These are phyloP conservation scores for Capillidium rhysosporum DNA, from an alignment of 371 early-diverging fungal species.

Conservation along the genomic window DNA sequence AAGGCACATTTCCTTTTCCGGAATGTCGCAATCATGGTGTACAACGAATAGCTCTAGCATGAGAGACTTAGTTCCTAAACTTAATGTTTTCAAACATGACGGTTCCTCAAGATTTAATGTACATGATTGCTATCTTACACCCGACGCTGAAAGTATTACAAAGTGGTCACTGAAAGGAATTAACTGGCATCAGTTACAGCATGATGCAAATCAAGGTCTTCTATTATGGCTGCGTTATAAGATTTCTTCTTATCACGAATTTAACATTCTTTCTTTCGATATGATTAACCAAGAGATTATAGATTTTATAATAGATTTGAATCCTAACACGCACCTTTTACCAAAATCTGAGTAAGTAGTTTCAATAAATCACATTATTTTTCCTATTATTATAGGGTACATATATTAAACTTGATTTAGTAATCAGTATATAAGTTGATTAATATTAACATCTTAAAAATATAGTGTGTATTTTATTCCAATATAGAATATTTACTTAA, in stretches of 20 bases:
- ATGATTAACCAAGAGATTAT: constrained; percentile 6
- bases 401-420: no score
- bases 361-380: no score
- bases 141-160: not conserved
- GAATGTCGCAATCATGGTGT: not conserved
- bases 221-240: not conserved
- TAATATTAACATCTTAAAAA: no score
- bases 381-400: no score
- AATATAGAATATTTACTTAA: no score
- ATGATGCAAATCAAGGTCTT: not conserved
- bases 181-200: constrained; percentile 4
- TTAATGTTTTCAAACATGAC: not conserved
- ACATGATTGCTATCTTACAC: constrained; percentile 5
- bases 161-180: not conserved
- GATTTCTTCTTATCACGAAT: not conserved
- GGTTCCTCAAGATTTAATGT: not conserved
- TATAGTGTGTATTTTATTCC: no score
- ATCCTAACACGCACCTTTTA: not conserved
- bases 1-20: not conserved
- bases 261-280: not conserved
- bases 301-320: constrained; percentile 1
- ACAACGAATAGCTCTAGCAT: not conserved
- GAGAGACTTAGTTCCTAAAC: not conserved
- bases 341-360: no score
- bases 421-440: no score